phyloP scores from a whole-genome alignment of 108 stramenopile genomes.

The Stephanodiscus triporus region DNA sequence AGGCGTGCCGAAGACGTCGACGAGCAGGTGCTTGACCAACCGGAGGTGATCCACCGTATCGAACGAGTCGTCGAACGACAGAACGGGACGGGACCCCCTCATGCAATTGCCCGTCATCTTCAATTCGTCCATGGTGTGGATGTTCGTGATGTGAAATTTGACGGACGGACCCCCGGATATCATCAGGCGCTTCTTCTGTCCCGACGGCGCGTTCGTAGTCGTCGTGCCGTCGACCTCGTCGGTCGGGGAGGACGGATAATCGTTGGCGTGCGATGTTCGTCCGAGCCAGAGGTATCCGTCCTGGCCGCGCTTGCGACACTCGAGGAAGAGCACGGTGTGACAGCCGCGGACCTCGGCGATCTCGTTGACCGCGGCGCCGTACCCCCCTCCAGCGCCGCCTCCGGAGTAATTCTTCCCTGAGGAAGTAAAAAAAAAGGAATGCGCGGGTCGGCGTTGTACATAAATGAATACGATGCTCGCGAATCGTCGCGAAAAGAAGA shows the following conservation, averaged over 20 bases:
- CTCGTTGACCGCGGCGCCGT: conserved; percentile 91
- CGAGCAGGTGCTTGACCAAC: conserved; percentile 92
- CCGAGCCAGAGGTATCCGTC: conserved; percentile 98
- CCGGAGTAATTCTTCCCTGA: conserved; percentile 29
- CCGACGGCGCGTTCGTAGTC: neutral
- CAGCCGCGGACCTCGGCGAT: conserved; percentile 96
- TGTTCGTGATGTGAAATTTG: conserved; percentile 96
- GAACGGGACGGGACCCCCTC: conserved; percentile 93
- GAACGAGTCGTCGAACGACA: conserved; percentile 94
- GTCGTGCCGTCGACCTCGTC: conserved; percentile 6
- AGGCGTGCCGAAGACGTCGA: conserved; percentile 96
- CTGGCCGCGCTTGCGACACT: conserved; percentile 91
- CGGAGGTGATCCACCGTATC: conserved; percentile 65
- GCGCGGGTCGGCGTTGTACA: neutral
- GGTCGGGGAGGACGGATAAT: neutral
- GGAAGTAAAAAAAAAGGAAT: neutral
- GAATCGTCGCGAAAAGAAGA: too few species aligned
- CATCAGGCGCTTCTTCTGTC: conserved; percentile 37
- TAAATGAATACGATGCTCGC: neutral
- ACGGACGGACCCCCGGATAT: conserved; percentile 86
- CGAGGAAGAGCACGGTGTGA: conserved; percentile 93
- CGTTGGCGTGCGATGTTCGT: conserved; percentile 56
- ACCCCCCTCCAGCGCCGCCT: conserved; percentile 42
- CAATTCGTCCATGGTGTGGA: conserved; percentile 99
- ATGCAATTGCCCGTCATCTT: conserved; percentile 97